A percentile compares a stretch with the other conserved stretches of the same genome.
These are phyloP conservation scores for Rehmannia glutinosa DNA, from an alignment of 257 asterid genomes.

Conservation along the genomic window DNA sequence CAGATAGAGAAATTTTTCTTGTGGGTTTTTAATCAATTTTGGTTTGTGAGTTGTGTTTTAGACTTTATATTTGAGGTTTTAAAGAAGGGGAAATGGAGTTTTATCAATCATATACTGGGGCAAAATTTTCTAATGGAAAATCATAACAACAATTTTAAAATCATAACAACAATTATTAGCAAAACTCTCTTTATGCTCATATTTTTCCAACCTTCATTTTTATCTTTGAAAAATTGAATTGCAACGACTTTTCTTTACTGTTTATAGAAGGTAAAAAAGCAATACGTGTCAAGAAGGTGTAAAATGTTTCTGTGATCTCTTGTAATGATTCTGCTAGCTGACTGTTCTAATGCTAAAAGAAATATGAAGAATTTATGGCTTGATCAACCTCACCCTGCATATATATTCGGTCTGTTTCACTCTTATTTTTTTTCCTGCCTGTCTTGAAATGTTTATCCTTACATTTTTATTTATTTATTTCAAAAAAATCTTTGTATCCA, in stretches of 20 bases:
- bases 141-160: no score
- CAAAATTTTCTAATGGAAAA: no score
- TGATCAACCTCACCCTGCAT: background rate
- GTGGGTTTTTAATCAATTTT: no score
- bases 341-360: background rate
- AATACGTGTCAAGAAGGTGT: background rate
- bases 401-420: background rate
- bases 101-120: no score
- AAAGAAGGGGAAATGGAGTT: no score
- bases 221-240: background rate
- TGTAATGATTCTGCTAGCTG: background rate
- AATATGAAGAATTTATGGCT: background rate
- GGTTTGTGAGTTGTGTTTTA: no score
- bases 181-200: no score
- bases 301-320: background rate
- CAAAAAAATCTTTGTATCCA: background rate
- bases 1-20: no score
- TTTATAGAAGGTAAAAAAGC: background rate
- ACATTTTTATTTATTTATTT: background rate
- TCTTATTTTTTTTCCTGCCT: background rate
- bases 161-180: background rate
- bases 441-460: background rate
- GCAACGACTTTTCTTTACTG: background rate
- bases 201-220: no score
- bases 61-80: no score